phyloP scores from a whole-genome alignment of 1,284 basidiomycete genomes.

The Fomitopsis palustris region DNA sequence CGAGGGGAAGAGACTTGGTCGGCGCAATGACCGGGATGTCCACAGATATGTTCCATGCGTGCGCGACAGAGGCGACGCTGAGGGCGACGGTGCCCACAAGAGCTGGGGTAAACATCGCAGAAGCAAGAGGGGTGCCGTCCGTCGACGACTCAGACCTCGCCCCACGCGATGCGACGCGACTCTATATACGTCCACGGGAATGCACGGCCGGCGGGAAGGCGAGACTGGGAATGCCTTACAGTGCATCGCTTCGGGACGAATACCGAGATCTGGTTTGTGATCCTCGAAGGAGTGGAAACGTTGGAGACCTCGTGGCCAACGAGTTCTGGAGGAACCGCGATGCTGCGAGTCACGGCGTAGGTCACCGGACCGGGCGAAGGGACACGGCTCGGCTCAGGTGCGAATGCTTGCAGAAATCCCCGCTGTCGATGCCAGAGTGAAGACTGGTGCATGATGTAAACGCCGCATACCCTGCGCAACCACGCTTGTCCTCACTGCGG shows the following conservation, averaged over 20 bases:
- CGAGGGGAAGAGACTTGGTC: slow-evolving; percentile 19
- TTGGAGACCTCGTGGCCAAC: background rate
- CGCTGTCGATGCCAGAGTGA: background rate
- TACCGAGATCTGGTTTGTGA: background rate
- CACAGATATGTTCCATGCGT: slow-evolving; percentile 17
- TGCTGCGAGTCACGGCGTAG: background rate
- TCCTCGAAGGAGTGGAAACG: background rate
- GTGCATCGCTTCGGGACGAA: background rate
- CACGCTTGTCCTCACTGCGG: too few species aligned
- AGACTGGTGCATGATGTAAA: too few species aligned
- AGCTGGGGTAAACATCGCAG: background rate
- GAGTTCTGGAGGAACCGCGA: background rate
- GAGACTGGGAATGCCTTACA: background rate
- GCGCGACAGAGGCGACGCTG: background rate
- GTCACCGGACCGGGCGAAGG: background rate
- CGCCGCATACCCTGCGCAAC: too few species aligned
- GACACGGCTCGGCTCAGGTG: background rate
- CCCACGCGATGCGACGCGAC: background rate
- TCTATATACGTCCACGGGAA: background rate
- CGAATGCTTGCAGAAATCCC: background rate
- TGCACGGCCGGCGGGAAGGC: background rate
- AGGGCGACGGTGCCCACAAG: background rate
- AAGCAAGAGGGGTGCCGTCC: background rate
- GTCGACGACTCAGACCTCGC: background rate
- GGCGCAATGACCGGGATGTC: slow-evolving; percentile 22